Base-by-base conservation (phyloP, 495 filamentous ascomycete genomes). In the Talaromyces thailandensis region DNA sequence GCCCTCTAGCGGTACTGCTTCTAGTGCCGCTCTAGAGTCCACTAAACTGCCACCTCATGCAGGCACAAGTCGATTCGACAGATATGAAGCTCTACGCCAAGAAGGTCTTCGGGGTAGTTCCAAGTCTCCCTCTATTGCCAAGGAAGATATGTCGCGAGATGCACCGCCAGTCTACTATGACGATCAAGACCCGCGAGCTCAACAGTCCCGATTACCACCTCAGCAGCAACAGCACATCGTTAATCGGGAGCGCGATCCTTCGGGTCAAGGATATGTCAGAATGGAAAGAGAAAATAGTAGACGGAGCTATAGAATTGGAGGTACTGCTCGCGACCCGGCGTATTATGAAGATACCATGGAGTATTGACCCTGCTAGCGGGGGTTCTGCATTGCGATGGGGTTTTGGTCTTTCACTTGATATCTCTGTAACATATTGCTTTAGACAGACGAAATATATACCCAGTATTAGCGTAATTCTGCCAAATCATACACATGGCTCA, bases 111-210 rank as follows among this genome's bases (percentile, higher is more conserved):
- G 56, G 45, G 25, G 53, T 2, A 43, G 59, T 3, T 62, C 67
- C 21, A 64, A 48, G 23, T 72, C 69, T 48, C 65, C 70, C 12
- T 57, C 60, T 18, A 48, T 61, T 6, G 29, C 21, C 56, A 48
- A 63, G 40, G 58, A 64, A 32, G 48, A 45, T 6, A 7, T 48
- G 29, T 62, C 55, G 7, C 26, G 59, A 3, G 68, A 65, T 52
- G 59, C 62, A 26, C 51, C 51, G 12, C 51, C 51, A 26, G 37
- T 55, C 52, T 68, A 65, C 43, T 69, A 69, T 55, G 63, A 55
- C 28, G 58, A 65, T 14, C 60, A 66, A 25, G 68, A 43, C 6
- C 43, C 40, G n/a, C 59, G 43, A 31, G 14, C 14, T 26, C 51
- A 25, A 23, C 59, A 61, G 9, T 4, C 43, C 21, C 43, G 67